A percentile compares a stretch with the other conserved stretches of the same genome.
phyloP scores from a whole-genome alignment of 2,329 filamentous ascomycete species.

The Talaromyces atroroseus region DNA sequence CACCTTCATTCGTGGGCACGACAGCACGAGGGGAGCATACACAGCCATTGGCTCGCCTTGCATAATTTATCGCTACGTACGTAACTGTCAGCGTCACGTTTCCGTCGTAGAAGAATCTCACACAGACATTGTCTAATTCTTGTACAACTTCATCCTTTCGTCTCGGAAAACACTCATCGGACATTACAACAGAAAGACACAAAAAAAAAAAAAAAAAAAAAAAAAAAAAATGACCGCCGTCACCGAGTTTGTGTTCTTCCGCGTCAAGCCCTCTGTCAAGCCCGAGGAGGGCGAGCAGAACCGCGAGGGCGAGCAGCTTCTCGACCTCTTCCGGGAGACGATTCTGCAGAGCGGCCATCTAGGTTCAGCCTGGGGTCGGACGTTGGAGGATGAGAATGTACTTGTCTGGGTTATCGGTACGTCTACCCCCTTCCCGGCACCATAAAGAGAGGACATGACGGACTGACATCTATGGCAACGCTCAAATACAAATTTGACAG shows the following conservation, averaged over 20 bases:
- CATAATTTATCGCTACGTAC: too few relatives aligned
- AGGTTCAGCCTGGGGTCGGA: conserved; percentile 33
- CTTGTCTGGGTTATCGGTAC: conserved; percentile 36
- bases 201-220: background rate
- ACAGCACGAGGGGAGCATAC: too few relatives aligned
- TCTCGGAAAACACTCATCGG: background rate
- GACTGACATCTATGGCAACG: too few relatives aligned
- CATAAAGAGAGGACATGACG: too few relatives aligned
- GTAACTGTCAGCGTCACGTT: too few relatives aligned
- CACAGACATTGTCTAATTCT: background rate
- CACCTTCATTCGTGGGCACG: too few relatives aligned
- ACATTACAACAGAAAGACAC: background rate
- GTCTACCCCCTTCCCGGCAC: conserved; percentile 11
- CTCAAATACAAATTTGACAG: conserved; percentile 14
- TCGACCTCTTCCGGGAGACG: conserved; percentile 23
- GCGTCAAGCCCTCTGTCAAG: conserved; percentile 30
- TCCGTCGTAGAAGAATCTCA: background rate
- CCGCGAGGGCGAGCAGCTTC: conserved; percentile 27
- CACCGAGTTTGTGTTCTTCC: conserved; percentile 35
- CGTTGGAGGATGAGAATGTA: conserved; percentile 30
- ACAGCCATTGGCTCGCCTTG: too few relatives aligned
- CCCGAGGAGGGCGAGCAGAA: conserved; percentile 33
- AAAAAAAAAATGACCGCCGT: conserved; percentile 14
- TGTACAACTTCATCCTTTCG: background rate
- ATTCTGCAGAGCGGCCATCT: conserved; percentile 31